phyloP scores from a whole-genome alignment of 306 rosid genomes.

The Quercus gilva region DNA sequence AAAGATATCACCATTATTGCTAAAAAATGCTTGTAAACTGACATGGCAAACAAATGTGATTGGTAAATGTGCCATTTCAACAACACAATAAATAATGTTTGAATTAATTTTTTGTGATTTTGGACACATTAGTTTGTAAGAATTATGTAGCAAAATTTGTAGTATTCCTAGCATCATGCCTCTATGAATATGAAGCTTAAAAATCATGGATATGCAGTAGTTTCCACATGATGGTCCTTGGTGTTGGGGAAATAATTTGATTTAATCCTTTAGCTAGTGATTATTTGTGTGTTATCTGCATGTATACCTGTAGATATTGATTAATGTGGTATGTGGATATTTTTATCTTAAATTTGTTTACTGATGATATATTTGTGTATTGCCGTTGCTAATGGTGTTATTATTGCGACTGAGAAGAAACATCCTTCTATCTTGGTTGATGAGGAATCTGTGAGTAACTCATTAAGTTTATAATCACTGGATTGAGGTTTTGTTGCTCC shows the following conservation, averaged over 20 bases:
- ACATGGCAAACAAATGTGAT: too few species aligned
- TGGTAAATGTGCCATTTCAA: too few species aligned
- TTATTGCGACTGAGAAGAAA: constrained; percentile 96
- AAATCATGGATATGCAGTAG: neutral
- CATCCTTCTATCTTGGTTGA: constrained; percentile 93
- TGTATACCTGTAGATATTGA: neutral
- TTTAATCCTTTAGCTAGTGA: too few species aligned
- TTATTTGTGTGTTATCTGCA: neutral
- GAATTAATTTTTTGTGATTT: too few species aligned
- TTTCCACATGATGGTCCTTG: neutral
- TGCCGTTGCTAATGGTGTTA: constrained; percentile 96
- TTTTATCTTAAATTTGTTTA: neutral
- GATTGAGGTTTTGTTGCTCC: neutral
- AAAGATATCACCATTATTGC: too few species aligned
- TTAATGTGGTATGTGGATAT: neutral
- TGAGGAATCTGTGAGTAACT: constrained; percentile 72
- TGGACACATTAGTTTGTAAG: too few species aligned
- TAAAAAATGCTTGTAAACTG: too few species aligned
- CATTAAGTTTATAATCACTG: neutral
- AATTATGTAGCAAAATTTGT: too few species aligned
- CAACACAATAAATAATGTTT: too few species aligned
- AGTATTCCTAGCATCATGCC: too few species aligned
- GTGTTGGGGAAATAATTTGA: too few species aligned
- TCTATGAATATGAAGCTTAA: neutral
- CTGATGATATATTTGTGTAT: constrained; percentile 11